Evolutionary conservation across 352 stramenopile species (phyloP), one percentile per base, ranked within the genome.

Genomic region (Phytophthora megakarya): DNA sequence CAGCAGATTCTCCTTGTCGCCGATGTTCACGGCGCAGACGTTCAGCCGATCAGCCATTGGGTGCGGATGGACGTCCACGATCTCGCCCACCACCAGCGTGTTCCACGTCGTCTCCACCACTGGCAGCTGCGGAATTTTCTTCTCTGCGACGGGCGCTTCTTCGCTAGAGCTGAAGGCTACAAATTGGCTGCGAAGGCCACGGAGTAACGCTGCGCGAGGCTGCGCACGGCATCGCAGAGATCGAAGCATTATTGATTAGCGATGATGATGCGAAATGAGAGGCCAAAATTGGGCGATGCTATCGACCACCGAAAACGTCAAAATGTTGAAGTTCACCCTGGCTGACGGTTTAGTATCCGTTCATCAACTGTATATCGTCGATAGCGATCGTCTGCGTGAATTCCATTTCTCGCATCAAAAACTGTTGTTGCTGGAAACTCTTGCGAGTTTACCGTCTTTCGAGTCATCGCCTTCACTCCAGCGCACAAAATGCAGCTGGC

Each of bases 401-500:
- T 59, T 22, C 16, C 42, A 39, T 15, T 48, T 58, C 32, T 45
- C 7, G 39, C 18, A 19, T 63, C 48, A 8, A 57, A 42, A 26
- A 5, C 3, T 42, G 5, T n/a, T 2, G 25, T 73, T 30, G 38
- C 21, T 16, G 61, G 53, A 33, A 61, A 70, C 0, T 52, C 33
- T 35, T 73, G 47, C 10, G 52, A 44, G 15, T 21, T 40, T 10
- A 43, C 22, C 28, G 47, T 51, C 39, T 73, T 73, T 22, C 61
- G 52, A 4, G 66, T 73, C 53, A 73, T 69, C 5, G 55, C 50
- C 50, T 76, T 78, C 13, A 64, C 50, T 10, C 74, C 76, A 16
- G 75, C 70, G 38, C 84, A 93, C 12, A 92, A 61, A 38, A 91
- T 82, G 30, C 84, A 93, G 50, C 90, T 93, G n/a, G 71, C 64